phyloP scores from a whole-genome alignment of 2,329 filamentous ascomycete genomes.

The Diaporthe sp. region DNA sequence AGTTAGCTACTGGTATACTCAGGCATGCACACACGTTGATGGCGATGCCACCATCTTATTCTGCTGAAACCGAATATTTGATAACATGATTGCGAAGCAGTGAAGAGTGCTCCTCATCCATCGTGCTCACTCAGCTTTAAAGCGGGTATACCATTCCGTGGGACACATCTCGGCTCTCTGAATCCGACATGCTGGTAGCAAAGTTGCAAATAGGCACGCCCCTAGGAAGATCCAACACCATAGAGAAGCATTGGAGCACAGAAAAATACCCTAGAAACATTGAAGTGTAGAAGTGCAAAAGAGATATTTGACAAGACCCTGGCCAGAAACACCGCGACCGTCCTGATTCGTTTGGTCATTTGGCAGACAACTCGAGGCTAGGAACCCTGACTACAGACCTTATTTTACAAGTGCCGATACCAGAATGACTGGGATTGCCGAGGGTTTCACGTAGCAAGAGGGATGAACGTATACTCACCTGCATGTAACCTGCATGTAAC shows the following conservation, averaged over 20 bases:
- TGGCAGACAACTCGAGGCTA: neutral
- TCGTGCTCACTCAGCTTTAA: neutral
- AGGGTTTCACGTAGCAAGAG: neutral
- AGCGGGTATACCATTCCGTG: neutral
- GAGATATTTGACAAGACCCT: neutral
- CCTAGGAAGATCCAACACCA: no score
- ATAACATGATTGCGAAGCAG: neutral
- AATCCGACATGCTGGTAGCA: neutral
- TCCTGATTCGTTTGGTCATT: neutral
- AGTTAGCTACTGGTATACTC: neutral
- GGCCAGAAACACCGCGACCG: neutral
- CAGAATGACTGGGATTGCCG: neutral
- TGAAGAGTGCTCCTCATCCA: no score
- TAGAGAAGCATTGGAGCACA: neutral
- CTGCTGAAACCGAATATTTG: neutral
- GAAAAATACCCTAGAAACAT: no score
- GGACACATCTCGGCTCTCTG: neutral
- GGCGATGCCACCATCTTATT: neutral
- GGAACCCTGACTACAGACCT: neutral
- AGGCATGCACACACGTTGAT: neutral
- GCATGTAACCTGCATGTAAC: neutral
- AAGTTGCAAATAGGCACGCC: no score
- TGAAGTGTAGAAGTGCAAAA: neutral
- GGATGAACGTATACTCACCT: neutral
- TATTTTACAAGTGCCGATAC: neutral